Evolutionary conservation across 2,329 filamentous ascomycete species (phyloP).

Genomic region (Xylaria sp.): DNA sequence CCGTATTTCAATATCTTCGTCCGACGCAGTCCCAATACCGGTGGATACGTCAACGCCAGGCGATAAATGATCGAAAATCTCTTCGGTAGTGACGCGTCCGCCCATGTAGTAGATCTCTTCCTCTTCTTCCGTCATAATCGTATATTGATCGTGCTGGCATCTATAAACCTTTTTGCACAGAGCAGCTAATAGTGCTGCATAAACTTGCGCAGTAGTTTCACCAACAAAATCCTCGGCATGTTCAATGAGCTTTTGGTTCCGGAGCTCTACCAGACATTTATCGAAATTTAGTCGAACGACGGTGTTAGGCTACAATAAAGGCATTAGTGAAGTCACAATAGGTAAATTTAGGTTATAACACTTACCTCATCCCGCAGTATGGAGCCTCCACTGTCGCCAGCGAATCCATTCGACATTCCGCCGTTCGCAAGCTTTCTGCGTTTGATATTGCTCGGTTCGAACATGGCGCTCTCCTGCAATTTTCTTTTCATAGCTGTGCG

Average conservation of each 20-base stretch:
- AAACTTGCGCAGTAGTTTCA: slow-evolving; percentile 79
- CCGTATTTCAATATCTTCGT: slow-evolving; percentile 57
- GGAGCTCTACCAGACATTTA: slow-evolving; percentile 83
- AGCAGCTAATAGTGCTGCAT: slow-evolving; percentile 75
- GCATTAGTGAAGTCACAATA: slow-evolving; percentile 45
- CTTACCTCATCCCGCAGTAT: slow-evolving; percentile 62
- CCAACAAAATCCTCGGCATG: slow-evolving; percentile 78
- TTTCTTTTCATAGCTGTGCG: slow-evolving; percentile 45
- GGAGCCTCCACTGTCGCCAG: slow-evolving; percentile 57
- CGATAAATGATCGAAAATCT: slow-evolving; percentile 66
- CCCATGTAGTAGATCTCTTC: slow-evolving; percentile 50
- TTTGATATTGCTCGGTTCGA: slow-evolving; percentile 54
- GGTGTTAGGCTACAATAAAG: slow-evolving; percentile 68
- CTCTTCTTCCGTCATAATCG: slow-evolving; percentile 58
- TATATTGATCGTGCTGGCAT: slow-evolving; percentile 69
- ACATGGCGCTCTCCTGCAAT: slow-evolving; percentile 42
- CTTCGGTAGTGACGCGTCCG: slow-evolving; percentile 62
- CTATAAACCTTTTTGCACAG: slow-evolving; percentile 75
- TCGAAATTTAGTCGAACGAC: slow-evolving; percentile 85
- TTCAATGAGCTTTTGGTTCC: slow-evolving; percentile 80
- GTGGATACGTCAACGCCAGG: slow-evolving; percentile 63
- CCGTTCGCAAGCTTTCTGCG: slow-evolving; percentile 66
- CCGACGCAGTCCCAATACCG: slow-evolving; percentile 67
- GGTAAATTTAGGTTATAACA: slow-evolving; percentile 33
- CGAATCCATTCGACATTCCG: slow-evolving; percentile 52